Evolutionary conservation across 306 rosid genomes (phyloP).

Genomic region (Ormosia semicastrata): DNA sequence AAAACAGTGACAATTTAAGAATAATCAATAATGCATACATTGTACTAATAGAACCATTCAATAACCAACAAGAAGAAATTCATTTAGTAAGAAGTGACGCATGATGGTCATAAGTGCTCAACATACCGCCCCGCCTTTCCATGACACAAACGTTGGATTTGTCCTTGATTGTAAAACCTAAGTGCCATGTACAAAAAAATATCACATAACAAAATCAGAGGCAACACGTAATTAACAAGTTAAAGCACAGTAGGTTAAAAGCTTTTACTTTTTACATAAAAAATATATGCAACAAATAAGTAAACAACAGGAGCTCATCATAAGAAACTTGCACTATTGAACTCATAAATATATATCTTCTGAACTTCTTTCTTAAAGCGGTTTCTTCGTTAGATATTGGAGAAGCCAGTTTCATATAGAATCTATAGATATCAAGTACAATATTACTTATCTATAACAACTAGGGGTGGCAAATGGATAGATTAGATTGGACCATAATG

Average conservation of each 20-base stretch:
- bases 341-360: neutral
- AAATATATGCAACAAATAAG: neutral
- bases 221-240: neutral
- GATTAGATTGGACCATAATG: neutral
- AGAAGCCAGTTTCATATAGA: neutral
- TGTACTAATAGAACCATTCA: neutral
- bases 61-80: conserved; percentile 8
- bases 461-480: neutral
- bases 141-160: conserved; percentile 66
- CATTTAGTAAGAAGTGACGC: neutral
- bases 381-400: neutral
- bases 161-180: conserved; percentile 90
- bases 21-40: neutral
- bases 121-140: conserved; percentile 99
- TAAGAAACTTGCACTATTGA: neutral
- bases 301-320: neutral
- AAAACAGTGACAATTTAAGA: neutral
- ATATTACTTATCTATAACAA: neutral
- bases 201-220: neutral
- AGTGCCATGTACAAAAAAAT: conserved; percentile 4
- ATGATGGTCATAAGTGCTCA: neutral
- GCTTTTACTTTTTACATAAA: neutral
- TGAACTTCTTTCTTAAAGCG: neutral
- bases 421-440: neutral
- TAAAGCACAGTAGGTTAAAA: neutral